phyloP scores from a whole-genome alignment of 495 filamentous ascomycete genomes.

The Tuber umbilicatum region DNA sequence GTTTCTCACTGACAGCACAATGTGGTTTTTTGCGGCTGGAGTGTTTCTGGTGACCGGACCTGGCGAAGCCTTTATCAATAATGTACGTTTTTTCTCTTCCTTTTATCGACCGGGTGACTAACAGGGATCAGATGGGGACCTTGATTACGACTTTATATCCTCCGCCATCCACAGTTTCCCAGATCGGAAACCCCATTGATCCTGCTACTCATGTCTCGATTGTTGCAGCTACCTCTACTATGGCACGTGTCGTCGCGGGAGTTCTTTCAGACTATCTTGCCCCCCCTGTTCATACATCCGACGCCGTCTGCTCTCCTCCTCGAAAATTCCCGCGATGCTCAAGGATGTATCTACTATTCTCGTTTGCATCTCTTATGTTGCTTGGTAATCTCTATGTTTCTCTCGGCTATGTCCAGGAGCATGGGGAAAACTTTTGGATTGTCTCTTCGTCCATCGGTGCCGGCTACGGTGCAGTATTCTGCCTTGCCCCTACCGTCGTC shows the following conservation, averaged over 20 bases:
- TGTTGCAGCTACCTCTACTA: constrained; percentile 81
- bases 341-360: constrained; percentile 70
- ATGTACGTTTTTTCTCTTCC: constrained; percentile 45
- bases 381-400: constrained; percentile 72
- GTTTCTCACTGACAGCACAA: constrained; percentile 80
- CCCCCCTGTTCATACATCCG: constrained; percentile 50
- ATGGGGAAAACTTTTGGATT: constrained; percentile 68
- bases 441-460: constrained; percentile 76
- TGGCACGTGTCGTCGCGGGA: constrained; percentile 77
- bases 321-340: constrained; percentile 56
- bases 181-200: constrained; percentile 48
- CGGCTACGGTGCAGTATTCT: constrained; percentile 90
- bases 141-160: constrained; percentile 82
- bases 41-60: constrained; percentile 95
- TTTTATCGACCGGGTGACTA: constrained; percentile 12
- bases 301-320: constrained; percentile 30
- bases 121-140: constrained; percentile 64
- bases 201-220: constrained; percentile 90
- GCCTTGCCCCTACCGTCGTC: constrained; percentile 84
- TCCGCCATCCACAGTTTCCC: constrained; percentile 45
- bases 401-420: constrained; percentile 61
- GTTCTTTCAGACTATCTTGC: constrained; percentile 83
- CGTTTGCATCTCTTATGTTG: constrained; percentile 68
- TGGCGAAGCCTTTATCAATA: constrained; percentile 96
- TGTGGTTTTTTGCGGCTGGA: constrained; percentile 90